A percentile compares a stretch with the other conserved stretches of the same genome.
Conservation (phyloP, 139 green algal genomes). For the Chlamydomonas incerta region DNA sequence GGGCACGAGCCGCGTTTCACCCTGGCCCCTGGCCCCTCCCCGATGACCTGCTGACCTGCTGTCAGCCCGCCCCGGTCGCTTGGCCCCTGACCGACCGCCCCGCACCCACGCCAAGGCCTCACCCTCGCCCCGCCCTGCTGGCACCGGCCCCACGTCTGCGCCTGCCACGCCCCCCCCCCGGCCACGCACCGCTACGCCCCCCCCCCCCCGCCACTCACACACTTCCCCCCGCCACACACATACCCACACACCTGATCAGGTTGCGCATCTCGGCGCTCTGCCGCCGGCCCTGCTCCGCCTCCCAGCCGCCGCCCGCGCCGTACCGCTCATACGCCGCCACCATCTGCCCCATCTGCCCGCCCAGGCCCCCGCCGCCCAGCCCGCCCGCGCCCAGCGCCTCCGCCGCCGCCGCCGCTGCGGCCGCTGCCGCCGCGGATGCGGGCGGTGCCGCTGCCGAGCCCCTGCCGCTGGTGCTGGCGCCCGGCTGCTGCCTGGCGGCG, state of each 20-base stretch:
- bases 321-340: conserved; percentile 16
- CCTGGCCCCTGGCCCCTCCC: no score
- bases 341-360: conserved; percentile 11
- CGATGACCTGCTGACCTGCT: no score
- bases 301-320: conserved; percentile 5
- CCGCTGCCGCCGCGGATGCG: not conserved
- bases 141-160: no score
- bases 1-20: no score
- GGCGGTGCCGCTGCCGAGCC: not conserved
- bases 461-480: conserved; percentile 13
- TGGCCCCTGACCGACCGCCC: no score
- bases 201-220: no score
- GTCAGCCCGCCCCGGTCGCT: no score
- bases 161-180: no score
- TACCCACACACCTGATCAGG: conserved; percentile 23
- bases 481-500: conserved; percentile 10
- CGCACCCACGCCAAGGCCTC: no score
- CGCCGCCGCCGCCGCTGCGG: not conserved
- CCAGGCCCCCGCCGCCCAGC: not conserved
- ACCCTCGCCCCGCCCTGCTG: no score
- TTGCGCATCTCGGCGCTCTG: conserved; percentile 34
- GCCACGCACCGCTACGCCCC: no score
- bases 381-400: not conserved
- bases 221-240: no score
- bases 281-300: conserved; percentile 1